phyloP scores from a whole-genome alignment of 164 flowering plant genomes.

The Protea cynaroides region DNA sequence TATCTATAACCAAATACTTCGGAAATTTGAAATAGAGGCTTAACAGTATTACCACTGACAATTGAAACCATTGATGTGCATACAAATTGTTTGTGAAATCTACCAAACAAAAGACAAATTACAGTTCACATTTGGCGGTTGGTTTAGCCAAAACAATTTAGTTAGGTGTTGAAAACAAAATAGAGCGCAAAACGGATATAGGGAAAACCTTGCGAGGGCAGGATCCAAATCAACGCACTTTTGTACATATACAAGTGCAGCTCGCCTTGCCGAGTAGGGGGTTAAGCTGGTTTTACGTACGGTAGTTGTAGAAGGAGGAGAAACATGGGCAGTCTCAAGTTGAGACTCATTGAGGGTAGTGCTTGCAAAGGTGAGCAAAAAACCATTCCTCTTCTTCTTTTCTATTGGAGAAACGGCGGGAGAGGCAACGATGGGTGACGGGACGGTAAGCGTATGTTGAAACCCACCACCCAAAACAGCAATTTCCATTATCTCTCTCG shows the following conservation, averaged over 20 bases:
- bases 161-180: not conserved
- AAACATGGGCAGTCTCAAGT: not conserved
- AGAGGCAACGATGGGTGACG: not conserved
- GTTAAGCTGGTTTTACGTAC: not conserved
- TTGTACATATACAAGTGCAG: constrained; percentile 41
- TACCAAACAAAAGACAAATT: not conserved
- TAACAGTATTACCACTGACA: too few relatives aligned
- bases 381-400: not conserved
- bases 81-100: not conserved
- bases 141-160: not conserved
- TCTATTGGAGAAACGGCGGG: not conserved
- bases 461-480: constrained; percentile 5
- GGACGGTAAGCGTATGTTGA: not conserved
- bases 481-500: constrained; percentile 5
- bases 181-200: not conserved
- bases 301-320: constrained; percentile 2
- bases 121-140: too few relatives aligned
- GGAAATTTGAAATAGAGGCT: too few relatives aligned
- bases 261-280: constrained; percentile 21
- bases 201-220: constrained; percentile 48
- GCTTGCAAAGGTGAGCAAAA: not conserved
- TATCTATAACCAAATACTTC: not conserved
- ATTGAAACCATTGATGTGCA: not conserved
- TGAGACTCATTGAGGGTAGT: constrained; percentile 1
- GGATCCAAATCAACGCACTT: constrained; percentile 37